Percentiles rank a stretch among this genome's conserved stretches.
These are phyloP conservation scores for Paramecium caudatum DNA, from an alignment of 73 alveolate species.

Conservation along the genomic window DNA sequence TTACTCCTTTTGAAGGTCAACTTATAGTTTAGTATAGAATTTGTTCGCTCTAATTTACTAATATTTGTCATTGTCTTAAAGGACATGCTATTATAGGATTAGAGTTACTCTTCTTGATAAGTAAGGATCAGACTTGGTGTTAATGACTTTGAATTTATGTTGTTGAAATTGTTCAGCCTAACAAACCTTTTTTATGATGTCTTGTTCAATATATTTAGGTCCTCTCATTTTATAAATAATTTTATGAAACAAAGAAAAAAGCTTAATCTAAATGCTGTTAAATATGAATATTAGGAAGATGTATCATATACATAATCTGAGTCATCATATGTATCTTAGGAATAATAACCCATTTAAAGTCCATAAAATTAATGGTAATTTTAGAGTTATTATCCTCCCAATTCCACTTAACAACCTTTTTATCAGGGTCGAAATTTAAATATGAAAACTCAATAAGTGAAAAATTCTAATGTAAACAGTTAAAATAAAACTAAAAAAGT, in stretches of 20 bases:
- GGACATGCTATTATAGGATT: not conserved
- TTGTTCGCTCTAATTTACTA: slow-evolving; percentile 61
- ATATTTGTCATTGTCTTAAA: slow-evolving; percentile 50
- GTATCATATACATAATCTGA: too few species aligned
- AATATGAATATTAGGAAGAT: not conserved
- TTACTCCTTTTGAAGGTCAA: slow-evolving; percentile 36
- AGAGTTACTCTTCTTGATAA: slow-evolving; percentile 25
- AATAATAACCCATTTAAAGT: too few species aligned
- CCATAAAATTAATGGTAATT: too few species aligned
- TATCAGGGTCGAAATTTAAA: too few species aligned
- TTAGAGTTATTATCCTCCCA: too few species aligned
- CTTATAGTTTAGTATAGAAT: slow-evolving; percentile 56
- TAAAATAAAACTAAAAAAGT: not conserved
- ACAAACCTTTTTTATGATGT: slow-evolving; percentile 28
- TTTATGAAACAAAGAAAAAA: not conserved
- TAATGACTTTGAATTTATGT: slow-evolving; percentile 29
- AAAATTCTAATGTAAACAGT: too few species aligned
- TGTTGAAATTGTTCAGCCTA: slow-evolving; percentile 1
- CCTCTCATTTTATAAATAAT: slow-evolving; percentile 50
- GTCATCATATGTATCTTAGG: too few species aligned
- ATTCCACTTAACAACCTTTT: too few species aligned
- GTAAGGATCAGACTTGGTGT: slow-evolving; percentile 43
- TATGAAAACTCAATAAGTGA: too few species aligned
- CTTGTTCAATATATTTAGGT: slow-evolving; percentile 55
- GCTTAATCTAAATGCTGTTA: not conserved